A percentile compares a stretch with the other conserved stretches of the same genome.
These are phyloP conservation scores for Podaxis sp. DNA, from an alignment of 768 basidiomycete species.

Conservation along the genomic window DNA sequence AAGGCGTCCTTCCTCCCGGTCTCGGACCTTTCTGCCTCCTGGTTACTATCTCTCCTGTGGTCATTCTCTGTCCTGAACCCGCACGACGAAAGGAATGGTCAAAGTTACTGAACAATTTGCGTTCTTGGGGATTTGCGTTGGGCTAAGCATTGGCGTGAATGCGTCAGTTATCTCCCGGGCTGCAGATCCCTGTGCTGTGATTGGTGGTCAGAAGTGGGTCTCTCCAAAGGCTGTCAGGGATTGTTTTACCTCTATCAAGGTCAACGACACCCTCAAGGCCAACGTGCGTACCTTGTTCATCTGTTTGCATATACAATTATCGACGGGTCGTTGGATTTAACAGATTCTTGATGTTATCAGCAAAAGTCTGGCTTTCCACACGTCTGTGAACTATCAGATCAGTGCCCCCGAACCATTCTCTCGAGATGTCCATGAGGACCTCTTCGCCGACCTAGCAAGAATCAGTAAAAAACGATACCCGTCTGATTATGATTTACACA, in stretches of 20 bases:
- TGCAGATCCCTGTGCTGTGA: slow-evolving; percentile 52
- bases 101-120: not conserved
- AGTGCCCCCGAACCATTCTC: slow-evolving; percentile 53
- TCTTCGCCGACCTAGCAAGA: slow-evolving; percentile 49
- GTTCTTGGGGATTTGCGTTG: slow-evolving; percentile 5
- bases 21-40: not conserved
- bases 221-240: slow-evolving; percentile 50
- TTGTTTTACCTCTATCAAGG: slow-evolving; percentile 51
- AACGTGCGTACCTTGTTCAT: slow-evolving; percentile 42
- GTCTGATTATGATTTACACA: slow-evolving; percentile 56
- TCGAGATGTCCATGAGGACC: slow-evolving; percentile 55
- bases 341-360: slow-evolving; percentile 62
- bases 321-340: not conserved
- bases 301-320: not conserved
- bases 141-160: not conserved
- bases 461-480: slow-evolving; percentile 43
- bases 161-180: slow-evolving; percentile 8
- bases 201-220: slow-evolving; percentile 59
- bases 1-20: not conserved
- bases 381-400: slow-evolving; percentile 61
- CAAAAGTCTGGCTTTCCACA: slow-evolving; percentile 62
- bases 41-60: not conserved
- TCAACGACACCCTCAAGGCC: slow-evolving; percentile 45
- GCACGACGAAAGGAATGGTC: not conserved
- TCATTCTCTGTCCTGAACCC: no score